A percentile compares a stretch with the other conserved stretches of the same genome.
phyloP scores from a whole-genome alignment of 352 stramenopile genomes.

The Phytophthora pini region DNA sequence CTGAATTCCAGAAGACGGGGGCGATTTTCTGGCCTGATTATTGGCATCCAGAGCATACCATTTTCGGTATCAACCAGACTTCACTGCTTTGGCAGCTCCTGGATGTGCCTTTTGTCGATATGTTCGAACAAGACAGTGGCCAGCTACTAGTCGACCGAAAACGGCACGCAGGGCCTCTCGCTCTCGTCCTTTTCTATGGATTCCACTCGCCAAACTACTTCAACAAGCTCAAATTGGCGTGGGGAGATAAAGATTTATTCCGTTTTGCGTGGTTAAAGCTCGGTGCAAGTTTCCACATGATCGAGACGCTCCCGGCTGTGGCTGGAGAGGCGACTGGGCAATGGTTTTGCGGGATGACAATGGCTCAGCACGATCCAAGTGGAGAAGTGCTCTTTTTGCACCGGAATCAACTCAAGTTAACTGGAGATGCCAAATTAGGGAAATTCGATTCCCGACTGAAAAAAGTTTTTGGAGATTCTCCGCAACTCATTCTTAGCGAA shows the following conservation, averaged over 20 bases:
- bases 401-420: slow-evolving; percentile 58
- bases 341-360: slow-evolving; percentile 61
- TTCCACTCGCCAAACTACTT: slow-evolving; percentile 52
- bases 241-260: slow-evolving; percentile 69
- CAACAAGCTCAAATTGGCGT: slow-evolving; percentile 40
- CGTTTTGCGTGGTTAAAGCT: slow-evolving; percentile 64
- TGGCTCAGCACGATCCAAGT: slow-evolving; percentile 45
- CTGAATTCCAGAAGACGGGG: slow-evolving; percentile 16
- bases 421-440: slow-evolving; percentile 3
- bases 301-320: slow-evolving; percentile 43
- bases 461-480: slow-evolving; percentile 3
- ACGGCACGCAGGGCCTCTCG: slow-evolving; percentile 37
- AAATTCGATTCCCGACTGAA: slow-evolving; percentile 20
- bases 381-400: slow-evolving; percentile 60
- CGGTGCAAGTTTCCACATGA: slow-evolving; percentile 57
- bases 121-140: slow-evolving; percentile 74
- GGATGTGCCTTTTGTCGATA: slow-evolving; percentile 51
- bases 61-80: slow-evolving; percentile 29
- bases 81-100: slow-evolving; percentile 52
- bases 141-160: slow-evolving; percentile 56
- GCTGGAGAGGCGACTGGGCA: slow-evolving; percentile 35
- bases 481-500: neutral
- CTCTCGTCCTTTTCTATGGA: slow-evolving; percentile 43
- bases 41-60: slow-evolving; percentile 30
- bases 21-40: slow-evolving; percentile 35